Evolutionary conservation across 1,139 yeast genomes (phyloP).

Genomic region (Yamadazyma trypodendri): DNA sequence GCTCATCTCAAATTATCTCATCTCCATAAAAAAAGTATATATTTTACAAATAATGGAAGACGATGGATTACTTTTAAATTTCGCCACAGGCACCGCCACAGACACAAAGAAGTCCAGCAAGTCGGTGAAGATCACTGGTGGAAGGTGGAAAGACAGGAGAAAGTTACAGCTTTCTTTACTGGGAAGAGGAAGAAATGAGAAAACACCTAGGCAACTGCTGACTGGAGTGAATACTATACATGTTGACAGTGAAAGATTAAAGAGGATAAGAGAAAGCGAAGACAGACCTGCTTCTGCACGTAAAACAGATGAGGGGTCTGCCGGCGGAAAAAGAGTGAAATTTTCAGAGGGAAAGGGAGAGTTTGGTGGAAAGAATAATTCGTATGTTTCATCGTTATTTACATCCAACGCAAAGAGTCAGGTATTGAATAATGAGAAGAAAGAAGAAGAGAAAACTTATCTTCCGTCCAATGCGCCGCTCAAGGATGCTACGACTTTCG

Average conservation of each 20-base stretch:
- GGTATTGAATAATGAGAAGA: conserved; percentile 9
- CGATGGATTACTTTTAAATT: conserved; percentile 68
- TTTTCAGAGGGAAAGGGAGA: conserved; percentile 44
- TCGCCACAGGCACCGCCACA: conserved; percentile 40
- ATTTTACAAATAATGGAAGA: conserved; percentile 30
- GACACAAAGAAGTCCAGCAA: conserved; percentile 11
- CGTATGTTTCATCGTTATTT: conserved; percentile 83
- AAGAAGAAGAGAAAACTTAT: conserved; percentile 19
- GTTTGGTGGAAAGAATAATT: conserved; percentile 49
- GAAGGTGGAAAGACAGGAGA: conserved; percentile 79
- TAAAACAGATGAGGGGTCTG: neutral
- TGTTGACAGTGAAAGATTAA: conserved; percentile 24
- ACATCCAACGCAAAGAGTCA: conserved; percentile 59
- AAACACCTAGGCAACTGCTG: conserved; percentile 23
- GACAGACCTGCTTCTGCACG: neutral
- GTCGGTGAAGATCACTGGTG: conserved; percentile 55
- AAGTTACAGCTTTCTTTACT: conserved; percentile 48
- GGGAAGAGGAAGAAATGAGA: conserved; percentile 44
- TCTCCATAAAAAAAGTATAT: conserved; percentile 7
- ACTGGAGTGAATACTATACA: conserved; percentile 40
- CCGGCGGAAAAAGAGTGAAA: conserved; percentile 18
- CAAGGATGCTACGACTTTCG: conserved; percentile 65
- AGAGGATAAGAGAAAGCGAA: conserved; percentile 9
- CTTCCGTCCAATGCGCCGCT: conserved; percentile 85
- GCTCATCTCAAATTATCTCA: conserved; percentile 8